Conservation (phyloP, 352 stramenopile species). For the Globisporangium emineosum region DNA sequence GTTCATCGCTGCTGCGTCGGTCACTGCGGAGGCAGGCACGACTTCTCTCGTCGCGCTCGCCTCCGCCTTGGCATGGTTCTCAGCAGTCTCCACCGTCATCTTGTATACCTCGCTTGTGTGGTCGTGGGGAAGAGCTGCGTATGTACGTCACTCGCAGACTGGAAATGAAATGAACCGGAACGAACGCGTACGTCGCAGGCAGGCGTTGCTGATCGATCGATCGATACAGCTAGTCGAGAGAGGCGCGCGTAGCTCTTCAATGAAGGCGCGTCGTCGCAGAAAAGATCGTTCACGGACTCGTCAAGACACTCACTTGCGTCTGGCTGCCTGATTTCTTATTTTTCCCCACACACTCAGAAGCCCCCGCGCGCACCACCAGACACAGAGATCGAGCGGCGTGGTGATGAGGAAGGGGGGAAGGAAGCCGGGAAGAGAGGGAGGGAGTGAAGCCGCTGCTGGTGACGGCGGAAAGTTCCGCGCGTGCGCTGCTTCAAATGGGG, state of each 20-base stretch:
- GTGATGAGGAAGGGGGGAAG: not conserved
- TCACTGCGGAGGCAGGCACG: not conserved
- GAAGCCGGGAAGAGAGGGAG: not conserved
- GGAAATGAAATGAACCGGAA: not conserved
- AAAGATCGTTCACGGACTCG: slow-evolving; percentile 3
- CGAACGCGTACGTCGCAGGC: not conserved
- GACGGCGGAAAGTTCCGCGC: slow-evolving; percentile 14
- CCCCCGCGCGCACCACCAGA: not conserved
- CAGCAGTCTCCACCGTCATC: slow-evolving; percentile 7
- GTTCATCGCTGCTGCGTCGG: slow-evolving; percentile 1
- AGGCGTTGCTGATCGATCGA: not conserved
- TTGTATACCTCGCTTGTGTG: slow-evolving; percentile 4
- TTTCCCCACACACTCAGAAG: too few species aligned
- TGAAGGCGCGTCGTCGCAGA: not conserved
- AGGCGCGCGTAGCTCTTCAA: not conserved
- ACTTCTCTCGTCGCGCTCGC: slow-evolving; percentile 13
- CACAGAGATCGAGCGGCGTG: not conserved
- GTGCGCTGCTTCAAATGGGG: slow-evolving; percentile 3
- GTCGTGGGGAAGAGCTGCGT: not conserved
- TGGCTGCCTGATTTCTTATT: slow-evolving; percentile 13
- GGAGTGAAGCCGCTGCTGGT: not conserved
- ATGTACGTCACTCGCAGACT: slow-evolving; percentile 4
- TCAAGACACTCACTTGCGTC: not conserved
- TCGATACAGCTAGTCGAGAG: not conserved
- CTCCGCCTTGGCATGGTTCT: slow-evolving; percentile 2